These are phyloP conservation scores for Fusarium subtropicale DNA, from an alignment of 2,329 filamentous ascomycete genomes.

Conservation along the genomic window DNA sequence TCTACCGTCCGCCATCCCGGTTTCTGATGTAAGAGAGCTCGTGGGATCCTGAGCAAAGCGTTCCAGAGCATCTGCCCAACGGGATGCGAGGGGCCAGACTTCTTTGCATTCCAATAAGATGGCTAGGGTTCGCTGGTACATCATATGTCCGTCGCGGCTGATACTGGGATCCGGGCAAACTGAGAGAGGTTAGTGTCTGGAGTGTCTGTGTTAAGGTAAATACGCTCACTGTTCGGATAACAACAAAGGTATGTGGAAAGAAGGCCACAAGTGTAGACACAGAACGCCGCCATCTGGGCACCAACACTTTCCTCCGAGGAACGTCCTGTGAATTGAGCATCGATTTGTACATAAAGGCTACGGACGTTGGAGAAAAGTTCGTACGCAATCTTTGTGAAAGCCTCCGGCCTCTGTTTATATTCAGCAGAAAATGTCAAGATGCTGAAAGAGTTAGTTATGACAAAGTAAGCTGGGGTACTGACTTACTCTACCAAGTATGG, in stretches of 20 bases:
- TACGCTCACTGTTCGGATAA: constrained; percentile 60
- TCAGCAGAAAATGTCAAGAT: constrained; percentile 58
- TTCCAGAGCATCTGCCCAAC: constrained; percentile 64
- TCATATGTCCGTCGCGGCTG: constrained; percentile 56
- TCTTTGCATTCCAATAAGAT: constrained; percentile 62
- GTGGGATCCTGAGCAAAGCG: constrained; percentile 60
- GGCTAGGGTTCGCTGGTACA: constrained; percentile 59
- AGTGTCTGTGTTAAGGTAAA: background rate
- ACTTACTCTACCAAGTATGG: constrained; percentile 65
- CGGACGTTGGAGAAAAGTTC: constrained; percentile 64
- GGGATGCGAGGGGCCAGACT: constrained; percentile 64
- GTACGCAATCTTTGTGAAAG: constrained; percentile 58
- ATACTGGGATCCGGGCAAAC: constrained; percentile 58
- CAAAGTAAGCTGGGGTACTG: background rate
- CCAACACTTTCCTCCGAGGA: constrained; percentile 62
- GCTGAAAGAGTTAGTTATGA: constrained; percentile 47
- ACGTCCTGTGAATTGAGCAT: constrained; percentile 62
- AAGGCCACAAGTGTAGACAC: constrained; percentile 66
- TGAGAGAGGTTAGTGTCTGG: constrained; percentile 42
- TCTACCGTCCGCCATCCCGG: constrained; percentile 63
- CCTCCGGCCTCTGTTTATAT: constrained; percentile 52
- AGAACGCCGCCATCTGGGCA: constrained; percentile 66
- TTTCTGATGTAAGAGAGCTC: constrained; percentile 55
- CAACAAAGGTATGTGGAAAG: constrained; percentile 65
- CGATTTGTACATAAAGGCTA: constrained; percentile 61